phyloP scores from a whole-genome alignment of 352 stramenopile species.

The Phytophthora ramorum region DNA sequence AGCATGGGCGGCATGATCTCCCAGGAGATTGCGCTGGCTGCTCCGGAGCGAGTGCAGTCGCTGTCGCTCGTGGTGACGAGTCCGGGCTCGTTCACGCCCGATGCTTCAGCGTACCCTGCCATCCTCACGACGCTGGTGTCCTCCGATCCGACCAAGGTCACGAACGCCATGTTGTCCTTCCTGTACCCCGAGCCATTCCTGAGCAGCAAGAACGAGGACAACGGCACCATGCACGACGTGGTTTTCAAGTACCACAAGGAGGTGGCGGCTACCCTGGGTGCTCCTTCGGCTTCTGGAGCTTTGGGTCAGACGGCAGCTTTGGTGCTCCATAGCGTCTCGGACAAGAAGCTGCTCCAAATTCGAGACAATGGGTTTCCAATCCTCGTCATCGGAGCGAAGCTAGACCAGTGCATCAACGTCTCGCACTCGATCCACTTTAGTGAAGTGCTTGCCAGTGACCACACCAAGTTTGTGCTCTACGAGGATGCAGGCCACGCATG shows the following conservation, averaged over 20 bases:
- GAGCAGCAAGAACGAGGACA: conserved; percentile 37
- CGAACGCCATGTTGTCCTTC: conserved; percentile 55
- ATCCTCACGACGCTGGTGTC: conserved; percentile 52
- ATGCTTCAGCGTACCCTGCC: conserved; percentile 33
- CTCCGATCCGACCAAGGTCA: conserved; percentile 42
- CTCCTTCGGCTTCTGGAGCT: conserved; percentile 24
- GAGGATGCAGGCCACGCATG: conserved; percentile 51
- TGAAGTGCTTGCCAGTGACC: conserved; percentile 39
- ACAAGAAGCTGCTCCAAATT: conserved; percentile 50
- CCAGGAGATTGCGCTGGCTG: conserved; percentile 53
- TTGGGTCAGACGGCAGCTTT: conserved; percentile 43
- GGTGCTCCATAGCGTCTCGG: conserved; percentile 38
- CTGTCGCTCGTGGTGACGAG: conserved; percentile 70
- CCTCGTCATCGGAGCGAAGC: conserved; percentile 44
- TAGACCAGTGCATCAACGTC: conserved; percentile 45
- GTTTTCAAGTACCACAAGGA: conserved; percentile 53
- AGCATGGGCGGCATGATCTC: conserved; percentile 83
- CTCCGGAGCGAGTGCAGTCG: conserved; percentile 59
- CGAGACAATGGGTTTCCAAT: conserved; percentile 49
- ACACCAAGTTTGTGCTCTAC: conserved; percentile 51
- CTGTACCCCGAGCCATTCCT: conserved; percentile 63
- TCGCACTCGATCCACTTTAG: conserved; percentile 45
- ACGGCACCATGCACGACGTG: conserved; percentile 44
- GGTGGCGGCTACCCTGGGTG: conserved; percentile 29
- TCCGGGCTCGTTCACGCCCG: conserved; percentile 51